These are phyloP conservation scores for Bipolaris oryzae DNA, from an alignment of 2,329 filamentous ascomycete species.

Conservation along the genomic window DNA sequence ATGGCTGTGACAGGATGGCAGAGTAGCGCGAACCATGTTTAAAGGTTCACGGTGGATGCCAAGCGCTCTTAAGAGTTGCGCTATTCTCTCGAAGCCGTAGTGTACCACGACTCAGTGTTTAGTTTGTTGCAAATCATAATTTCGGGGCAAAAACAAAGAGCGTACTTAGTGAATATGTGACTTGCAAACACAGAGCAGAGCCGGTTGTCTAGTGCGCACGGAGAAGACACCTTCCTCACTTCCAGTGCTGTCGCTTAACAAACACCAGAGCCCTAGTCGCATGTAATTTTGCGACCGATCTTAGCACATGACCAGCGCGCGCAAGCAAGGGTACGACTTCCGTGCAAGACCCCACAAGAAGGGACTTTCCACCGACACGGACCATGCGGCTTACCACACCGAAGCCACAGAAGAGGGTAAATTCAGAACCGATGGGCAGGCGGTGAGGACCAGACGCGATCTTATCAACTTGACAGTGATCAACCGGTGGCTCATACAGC, in stretches of 20 bases:
- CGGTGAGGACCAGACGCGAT: slow-evolving; percentile 4
- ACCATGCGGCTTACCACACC: slow-evolving; percentile 8
- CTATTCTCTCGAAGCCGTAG: neutral
- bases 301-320: slow-evolving; percentile 8
- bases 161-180: neutral
- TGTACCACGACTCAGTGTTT: neutral
- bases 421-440: slow-evolving; percentile 1
- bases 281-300: slow-evolving; percentile 4
- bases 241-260: slow-evolving; percentile 3
- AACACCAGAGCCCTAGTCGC: neutral
- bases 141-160: neutral
- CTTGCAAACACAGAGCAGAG: neutral
- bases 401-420: neutral
- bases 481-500: slow-evolving; percentile 10
- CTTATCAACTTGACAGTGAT: slow-evolving; percentile 3
- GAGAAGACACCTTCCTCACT: slow-evolving; percentile 5
- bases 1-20: neutral
- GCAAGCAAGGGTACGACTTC: slow-evolving; percentile 5
- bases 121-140: neutral
- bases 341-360: slow-evolving; percentile 8
- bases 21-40: slow-evolving; percentile 2
- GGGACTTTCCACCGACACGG: slow-evolving; percentile 1
- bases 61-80: slow-evolving; percentile 1
- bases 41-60: neutral
- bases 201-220: slow-evolving; percentile 3